These are phyloP conservation scores for Dittrichia graveolens DNA, from an alignment of 129 eudicot genomes.

Conservation along the genomic window DNA sequence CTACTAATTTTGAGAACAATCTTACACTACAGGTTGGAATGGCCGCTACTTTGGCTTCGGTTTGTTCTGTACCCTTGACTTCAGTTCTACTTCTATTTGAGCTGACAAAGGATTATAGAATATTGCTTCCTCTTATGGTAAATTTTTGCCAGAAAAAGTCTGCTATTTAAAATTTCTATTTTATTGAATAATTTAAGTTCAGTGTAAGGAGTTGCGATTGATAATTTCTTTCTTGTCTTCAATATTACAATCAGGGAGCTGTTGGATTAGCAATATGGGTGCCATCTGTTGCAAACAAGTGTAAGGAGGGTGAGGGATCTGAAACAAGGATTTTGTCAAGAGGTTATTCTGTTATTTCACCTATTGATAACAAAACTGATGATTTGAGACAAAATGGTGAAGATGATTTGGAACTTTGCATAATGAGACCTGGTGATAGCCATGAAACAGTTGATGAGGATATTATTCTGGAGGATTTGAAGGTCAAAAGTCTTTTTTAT, in stretches of 20 bases:
- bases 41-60: constrained; percentile 99
- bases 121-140: constrained; percentile 99
- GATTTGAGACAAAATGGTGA: constrained; percentile 49
- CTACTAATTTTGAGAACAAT: neutral
- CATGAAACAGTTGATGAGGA: constrained; percentile 64
- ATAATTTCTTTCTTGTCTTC: neutral
- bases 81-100: constrained; percentile 94
- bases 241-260: constrained; percentile 63
- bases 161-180: neutral
- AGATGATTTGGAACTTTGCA: constrained; percentile 77
- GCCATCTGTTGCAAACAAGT: constrained; percentile 83
- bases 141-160: constrained; percentile 3
- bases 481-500: constrained; percentile 42
- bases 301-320: constrained; percentile 59
- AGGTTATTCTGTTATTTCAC: constrained; percentile 73
- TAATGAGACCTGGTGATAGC: constrained; percentile 52
- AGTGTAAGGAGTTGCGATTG: neutral
- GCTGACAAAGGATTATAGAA: constrained; percentile 93
- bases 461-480: constrained; percentile 65
- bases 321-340: constrained; percentile 44
- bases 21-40: constrained; percentile 78
- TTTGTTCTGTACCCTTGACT: constrained; percentile 95
- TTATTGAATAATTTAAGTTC: constrained; percentile 13
- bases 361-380: constrained; percentile 47
- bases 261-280: constrained; percentile 99